Conservation (phyloP, 148 eudicot genomes). For the Euryodendron excelsum region DNA sequence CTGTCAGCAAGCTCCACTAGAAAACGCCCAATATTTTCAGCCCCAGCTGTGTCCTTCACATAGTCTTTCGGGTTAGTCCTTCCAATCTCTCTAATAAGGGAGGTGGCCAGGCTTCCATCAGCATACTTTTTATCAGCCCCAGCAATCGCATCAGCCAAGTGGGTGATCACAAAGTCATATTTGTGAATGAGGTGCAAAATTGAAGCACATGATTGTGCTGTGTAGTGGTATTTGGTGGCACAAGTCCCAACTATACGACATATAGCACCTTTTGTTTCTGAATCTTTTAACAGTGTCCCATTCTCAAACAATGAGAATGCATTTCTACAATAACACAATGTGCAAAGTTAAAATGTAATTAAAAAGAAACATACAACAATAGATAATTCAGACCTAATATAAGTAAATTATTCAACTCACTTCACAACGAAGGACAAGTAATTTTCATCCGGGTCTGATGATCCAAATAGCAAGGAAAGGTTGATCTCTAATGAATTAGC, state of each 20-base stretch:
- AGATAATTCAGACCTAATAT: not conserved
- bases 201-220: slow-evolving; percentile 80
- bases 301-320: slow-evolving; percentile 79
- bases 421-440: slow-evolving; percentile 80
- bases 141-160: slow-evolving; percentile 81
- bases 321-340: slow-evolving; percentile 54
- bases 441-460: slow-evolving; percentile 84
- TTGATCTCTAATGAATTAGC: slow-evolving; percentile 93
- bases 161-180: slow-evolving; percentile 70
- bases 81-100: slow-evolving; percentile 82
- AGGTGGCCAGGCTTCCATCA: slow-evolving; percentile 82
- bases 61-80: slow-evolving; percentile 83
- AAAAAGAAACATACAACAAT: slow-evolving; percentile 9
- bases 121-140: slow-evolving; percentile 79
- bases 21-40: slow-evolving; percentile 95
- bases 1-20: slow-evolving; percentile 86
- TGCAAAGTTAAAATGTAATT: not conserved
- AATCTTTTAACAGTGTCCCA: slow-evolving; percentile 63
- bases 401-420: slow-evolving; percentile 43
- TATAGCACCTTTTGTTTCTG: slow-evolving; percentile 73
- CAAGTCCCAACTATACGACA: slow-evolving; percentile 89
- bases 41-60: slow-evolving; percentile 76
- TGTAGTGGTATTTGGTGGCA: slow-evolving; percentile 83
- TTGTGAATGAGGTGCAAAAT: slow-evolving; percentile 87
- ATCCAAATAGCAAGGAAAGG: slow-evolving; percentile 84